These are phyloP conservation scores for Phaeosphaeria sp. DNA, from an alignment of 2,329 filamentous ascomycete genomes.

Conservation along the genomic window DNA sequence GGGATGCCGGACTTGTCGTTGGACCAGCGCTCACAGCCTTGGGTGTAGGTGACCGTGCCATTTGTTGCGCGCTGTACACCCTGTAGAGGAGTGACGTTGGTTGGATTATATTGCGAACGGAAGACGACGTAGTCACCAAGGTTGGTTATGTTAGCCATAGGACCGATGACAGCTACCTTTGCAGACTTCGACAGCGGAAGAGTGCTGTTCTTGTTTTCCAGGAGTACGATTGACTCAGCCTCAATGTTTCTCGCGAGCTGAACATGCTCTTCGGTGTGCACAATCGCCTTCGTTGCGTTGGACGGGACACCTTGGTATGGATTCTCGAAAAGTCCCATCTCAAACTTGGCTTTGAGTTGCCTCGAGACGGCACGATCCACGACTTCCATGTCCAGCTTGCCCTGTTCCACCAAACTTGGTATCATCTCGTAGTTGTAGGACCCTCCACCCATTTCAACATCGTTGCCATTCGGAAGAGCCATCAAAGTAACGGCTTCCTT, in stretches of 20 bases:
- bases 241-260: slow-evolving; percentile 70
- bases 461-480: slow-evolving; percentile 71
- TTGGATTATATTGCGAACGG: slow-evolving; percentile 61
- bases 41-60: slow-evolving; percentile 68
- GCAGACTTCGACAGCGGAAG: slow-evolving; percentile 71
- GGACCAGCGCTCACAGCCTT: slow-evolving; percentile 78
- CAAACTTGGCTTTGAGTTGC: slow-evolving; percentile 72
- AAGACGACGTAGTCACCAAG: slow-evolving; percentile 79
- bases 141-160: slow-evolving; percentile 66
- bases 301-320: slow-evolving; percentile 67
- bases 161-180: slow-evolving; percentile 76
- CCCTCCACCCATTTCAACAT: slow-evolving; percentile 79
- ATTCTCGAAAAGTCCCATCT: slow-evolving; percentile 73
- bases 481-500: slow-evolving; percentile 69
- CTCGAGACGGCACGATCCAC: slow-evolving; percentile 73
- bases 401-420: slow-evolving; percentile 67
- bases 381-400: slow-evolving; percentile 64
- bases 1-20: slow-evolving; percentile 71
- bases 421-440: slow-evolving; percentile 73
- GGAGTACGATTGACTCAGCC: slow-evolving; percentile 72
- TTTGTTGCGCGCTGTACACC: slow-evolving; percentile 67
- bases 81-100: slow-evolving; percentile 73
- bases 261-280: slow-evolving; percentile 67
- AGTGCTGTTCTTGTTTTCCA: slow-evolving; percentile 72
- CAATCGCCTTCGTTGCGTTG: slow-evolving; percentile 62